Conservation (phyloP, 306 rosid species). For the Rosa lucieae region DNA sequence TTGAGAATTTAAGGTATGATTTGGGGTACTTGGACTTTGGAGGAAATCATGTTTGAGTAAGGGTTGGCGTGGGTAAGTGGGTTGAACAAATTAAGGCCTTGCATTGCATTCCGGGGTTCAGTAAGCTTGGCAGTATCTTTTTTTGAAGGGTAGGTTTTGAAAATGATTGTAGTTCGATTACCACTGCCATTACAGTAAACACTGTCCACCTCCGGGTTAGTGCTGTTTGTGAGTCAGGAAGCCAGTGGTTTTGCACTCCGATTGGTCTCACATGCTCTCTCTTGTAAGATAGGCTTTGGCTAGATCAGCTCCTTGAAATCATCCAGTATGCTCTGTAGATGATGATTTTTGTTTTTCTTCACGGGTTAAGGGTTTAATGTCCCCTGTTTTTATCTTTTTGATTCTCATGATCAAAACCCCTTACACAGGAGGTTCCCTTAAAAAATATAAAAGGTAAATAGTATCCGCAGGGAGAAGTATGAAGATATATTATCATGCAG, state of each 20-base stretch:
- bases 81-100: too few species aligned
- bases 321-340: too few species aligned
- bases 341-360: not conserved
- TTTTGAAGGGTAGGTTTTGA: not conserved
- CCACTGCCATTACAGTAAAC: not conserved
- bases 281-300: not conserved
- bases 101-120: not conserved
- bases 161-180: not conserved
- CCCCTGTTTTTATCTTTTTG: too few species aligned
- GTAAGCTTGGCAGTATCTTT: not conserved
- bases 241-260: not conserved
- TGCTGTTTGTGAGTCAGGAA: not conserved
- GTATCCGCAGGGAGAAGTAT: not conserved
- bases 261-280: not conserved
- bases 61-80: too few species aligned
- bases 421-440: too few species aligned
- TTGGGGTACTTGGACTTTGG: not conserved
- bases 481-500: not conserved
- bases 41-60: not conserved
- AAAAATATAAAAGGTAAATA: not conserved
- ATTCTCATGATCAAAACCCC: too few species aligned
- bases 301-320: not conserved
- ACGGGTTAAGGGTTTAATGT: too few species aligned
- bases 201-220: not conserved
- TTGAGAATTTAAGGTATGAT: not conserved